Evolutionary conservation across 257 asterid species (phyloP), one percentile per base, ranked within the genome.

Genomic region (Petunia secreta): DNA sequence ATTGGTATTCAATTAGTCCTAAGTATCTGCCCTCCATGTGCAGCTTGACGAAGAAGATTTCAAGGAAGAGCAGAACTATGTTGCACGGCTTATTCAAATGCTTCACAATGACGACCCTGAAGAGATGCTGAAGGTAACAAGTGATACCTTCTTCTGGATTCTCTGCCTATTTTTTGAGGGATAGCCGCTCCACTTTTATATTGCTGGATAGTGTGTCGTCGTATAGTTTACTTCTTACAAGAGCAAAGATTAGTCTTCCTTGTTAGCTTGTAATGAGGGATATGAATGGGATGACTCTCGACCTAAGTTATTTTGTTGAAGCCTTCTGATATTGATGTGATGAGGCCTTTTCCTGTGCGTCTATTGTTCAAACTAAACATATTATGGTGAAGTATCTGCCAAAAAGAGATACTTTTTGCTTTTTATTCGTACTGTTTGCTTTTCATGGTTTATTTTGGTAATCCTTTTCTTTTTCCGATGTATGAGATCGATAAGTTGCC

Each of bases 31-130:
- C 57, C 25, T 74, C 54, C 83, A 80, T 84, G 80, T 83, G 79
- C 91, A 96, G 99, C 89, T 89, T 84, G 98, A 92, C 34, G 98
- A 91, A 86, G 97, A 91, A 80, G 99, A 96, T 85, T 96, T 96
- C 84, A 88, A 89, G 75, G 99, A 96, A 89, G 99, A 96, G 84
- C 99, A 96, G 86, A 90, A 91, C 84, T 90, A 88, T 71, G 96
- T 96, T 77, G 93, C 98, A 62, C 92, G 97, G 68, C 97, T 96
- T 80, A 91, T 96, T 80, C 98, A 92, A 83, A 92, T 96, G 98
- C 86, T 96, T 81, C 88, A 94, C 75, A 89, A 88, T 86, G 97
- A 92, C 77, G 93, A 94, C 82, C 94, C 94, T 38, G 97, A 92
- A 83, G 98, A 96, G 87, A 94, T 92, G 99, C 87, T 94, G 80